Evolutionary conservation across 345 rosid genomes (phyloP), one percentile per base, ranked within the genome.

Genomic region (Syzygium aqueum): DNA sequence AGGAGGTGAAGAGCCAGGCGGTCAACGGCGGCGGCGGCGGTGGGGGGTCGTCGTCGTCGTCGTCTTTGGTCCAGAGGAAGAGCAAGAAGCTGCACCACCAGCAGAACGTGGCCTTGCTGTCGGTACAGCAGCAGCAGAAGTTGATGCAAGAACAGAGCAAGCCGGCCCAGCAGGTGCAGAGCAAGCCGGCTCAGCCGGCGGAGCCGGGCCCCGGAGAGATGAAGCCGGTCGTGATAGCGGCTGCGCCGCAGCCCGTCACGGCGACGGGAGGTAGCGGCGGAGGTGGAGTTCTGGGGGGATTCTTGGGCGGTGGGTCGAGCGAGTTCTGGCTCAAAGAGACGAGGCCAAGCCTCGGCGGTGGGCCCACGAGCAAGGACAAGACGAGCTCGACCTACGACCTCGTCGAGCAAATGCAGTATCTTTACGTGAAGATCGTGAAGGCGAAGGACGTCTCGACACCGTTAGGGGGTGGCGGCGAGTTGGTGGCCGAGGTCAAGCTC

Each of bases 371-470:
- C 90, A 95, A 89, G 89, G 95, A 94, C 90, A 94, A 95, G 88
- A 92, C 92, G 16, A 90, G 94, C 77, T 92, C 96, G 16, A 94
- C 96, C 40, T 95, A 95, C 85, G 98, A 95, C 87, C 93, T 95
- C 53, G 96, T 94, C 10, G 98, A 95, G 92, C 96, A 94, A 92
- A 94, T 95, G 96, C 94, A 94, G 89, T 94, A 94, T 85, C 93
- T 94, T 87, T 95, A 94, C 84, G 93, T 94, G n/a, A 92, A 92
- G 86, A 91, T 95, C 0, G 94, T 94, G 84, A 95, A 94, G 85
- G 93, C 92, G 5, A 93, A 90, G 53, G 95, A 90, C 67, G 84
- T 91, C 57, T 82, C 88, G 5, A 78, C 90, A 49, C 92, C 92
- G 77, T n/a, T 73, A 30, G 63, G 37, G 53, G 93, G 90, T 54